A percentile compares a stretch with the other conserved stretches of the same genome.
phyloP scores from a whole-genome alignment of 306 rosid genomes.

The Vigna nakashimae region DNA sequence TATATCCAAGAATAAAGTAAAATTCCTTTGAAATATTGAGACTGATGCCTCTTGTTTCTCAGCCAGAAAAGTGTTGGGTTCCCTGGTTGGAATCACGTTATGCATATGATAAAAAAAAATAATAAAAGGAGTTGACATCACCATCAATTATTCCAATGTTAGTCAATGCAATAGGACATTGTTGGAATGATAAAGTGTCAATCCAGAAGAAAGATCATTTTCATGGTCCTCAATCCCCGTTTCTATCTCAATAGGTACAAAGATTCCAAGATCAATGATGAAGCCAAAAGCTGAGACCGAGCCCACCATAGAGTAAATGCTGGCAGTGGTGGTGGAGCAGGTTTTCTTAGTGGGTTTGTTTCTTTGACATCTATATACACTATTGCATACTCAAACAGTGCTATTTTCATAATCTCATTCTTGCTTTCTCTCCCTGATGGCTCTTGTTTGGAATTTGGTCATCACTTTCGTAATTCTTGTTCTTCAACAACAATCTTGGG shows the following conservation, averaged over 20 bases:
- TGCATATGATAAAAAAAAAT: neutral
- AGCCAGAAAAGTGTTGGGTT: neutral
- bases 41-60: neutral
- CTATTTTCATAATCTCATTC: neutral
- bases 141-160: neutral
- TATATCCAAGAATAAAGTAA: too few species aligned
- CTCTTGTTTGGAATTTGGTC: conserved; percentile 40
- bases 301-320: conserved; percentile 31
- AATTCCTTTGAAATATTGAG: too few species aligned
- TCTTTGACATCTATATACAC: neutral
- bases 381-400: neutral
- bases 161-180: conserved; percentile 22
- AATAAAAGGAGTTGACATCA: neutral
- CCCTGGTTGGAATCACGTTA: neutral
- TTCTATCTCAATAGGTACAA: neutral
- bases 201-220: neutral
- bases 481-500: conserved; percentile 42
- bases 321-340: conserved; percentile 20
- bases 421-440: conserved; percentile 44
- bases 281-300: conserved; percentile 9
- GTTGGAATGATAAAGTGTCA: neutral
- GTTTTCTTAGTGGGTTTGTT: conserved; percentile 11
- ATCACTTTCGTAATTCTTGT: conserved; percentile 43
- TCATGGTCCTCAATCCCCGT: conserved; percentile 1
- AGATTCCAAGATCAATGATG: conserved; percentile 34